Percentiles rank a stretch among this genome's conserved stretches.
These are phyloP conservation scores for Populus deltoides DNA, from an alignment of 345 rosid species.

Conservation along the genomic window DNA sequence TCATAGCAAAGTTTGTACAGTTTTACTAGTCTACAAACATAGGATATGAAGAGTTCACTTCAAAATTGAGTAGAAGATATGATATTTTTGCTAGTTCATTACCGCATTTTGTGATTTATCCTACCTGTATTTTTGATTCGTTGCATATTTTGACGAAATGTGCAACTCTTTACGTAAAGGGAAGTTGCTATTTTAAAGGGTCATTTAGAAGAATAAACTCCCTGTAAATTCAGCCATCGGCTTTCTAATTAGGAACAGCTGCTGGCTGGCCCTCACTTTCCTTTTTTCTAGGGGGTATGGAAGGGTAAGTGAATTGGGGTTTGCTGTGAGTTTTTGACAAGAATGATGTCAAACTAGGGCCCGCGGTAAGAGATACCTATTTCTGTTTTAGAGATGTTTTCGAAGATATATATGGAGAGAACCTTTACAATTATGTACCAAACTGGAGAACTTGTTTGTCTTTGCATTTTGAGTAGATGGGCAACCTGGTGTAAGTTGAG, in stretches of 20 bases:
- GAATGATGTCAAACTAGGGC: neutral
- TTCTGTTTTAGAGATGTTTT: neutral
- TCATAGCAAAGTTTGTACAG: neutral
- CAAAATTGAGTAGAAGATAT: neutral
- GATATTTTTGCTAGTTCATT: neutral
- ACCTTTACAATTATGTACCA: slow-evolving; percentile 4
- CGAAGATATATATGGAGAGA: neutral
- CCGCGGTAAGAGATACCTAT: neutral
- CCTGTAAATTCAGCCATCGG: neutral
- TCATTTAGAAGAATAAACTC: neutral
- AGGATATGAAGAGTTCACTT: neutral
- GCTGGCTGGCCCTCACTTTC: too few relatives aligned
- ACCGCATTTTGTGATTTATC: too few relatives aligned
- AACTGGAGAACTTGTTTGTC: slow-evolving; percentile 56
- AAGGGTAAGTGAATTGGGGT: neutral
- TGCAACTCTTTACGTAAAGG: neutral
- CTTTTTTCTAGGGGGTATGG: neutral
- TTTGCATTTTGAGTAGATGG: neutral
- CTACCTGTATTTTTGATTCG: too few relatives aligned
- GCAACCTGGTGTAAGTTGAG: neutral
- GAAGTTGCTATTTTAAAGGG: neutral
- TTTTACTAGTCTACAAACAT: neutral
- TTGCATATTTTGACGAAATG: too few relatives aligned
- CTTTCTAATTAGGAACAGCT: neutral
- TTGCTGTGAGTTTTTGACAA: neutral